Evolutionary conservation across 352 stramenopile species (phyloP).

Genomic region (Plasmopara muralis): DNA sequence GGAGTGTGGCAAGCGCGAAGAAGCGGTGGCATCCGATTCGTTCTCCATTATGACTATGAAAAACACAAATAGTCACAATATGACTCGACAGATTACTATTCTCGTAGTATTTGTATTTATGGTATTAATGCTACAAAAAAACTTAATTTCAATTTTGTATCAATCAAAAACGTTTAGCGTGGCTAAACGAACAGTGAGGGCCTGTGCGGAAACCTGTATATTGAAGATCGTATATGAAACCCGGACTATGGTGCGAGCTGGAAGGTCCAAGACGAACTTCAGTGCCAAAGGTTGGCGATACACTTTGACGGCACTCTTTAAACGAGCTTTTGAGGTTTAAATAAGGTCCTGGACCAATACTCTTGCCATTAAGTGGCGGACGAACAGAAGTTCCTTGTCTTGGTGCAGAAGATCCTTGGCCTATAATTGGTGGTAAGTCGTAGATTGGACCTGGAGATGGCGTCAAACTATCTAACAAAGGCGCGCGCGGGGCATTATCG

Average conservation of each 20-base stretch:
- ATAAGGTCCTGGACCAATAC: constrained; percentile 54
- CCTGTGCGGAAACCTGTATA: constrained; percentile 59
- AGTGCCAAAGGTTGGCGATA: constrained; percentile 68
- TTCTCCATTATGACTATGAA: constrained; percentile 6
- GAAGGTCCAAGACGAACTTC: constrained; percentile 40
- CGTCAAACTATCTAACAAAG: constrained; percentile 45
- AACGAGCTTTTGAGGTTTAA: constrained; percentile 53
- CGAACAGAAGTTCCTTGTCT: constrained; percentile 63
- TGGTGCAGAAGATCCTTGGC: constrained; percentile 28
- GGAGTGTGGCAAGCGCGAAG: constrained; percentile 3
- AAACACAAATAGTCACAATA: too few species aligned
- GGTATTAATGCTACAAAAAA: too few species aligned
- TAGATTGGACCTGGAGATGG: constrained; percentile 73
- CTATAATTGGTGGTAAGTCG: constrained; percentile 46
- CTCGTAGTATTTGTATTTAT: too few species aligned
- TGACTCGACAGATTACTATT: background rate
- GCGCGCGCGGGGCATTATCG: constrained; percentile 49
- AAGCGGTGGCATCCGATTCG: background rate
- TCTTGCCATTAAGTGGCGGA: constrained; percentile 44
- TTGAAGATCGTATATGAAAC: constrained; percentile 65
- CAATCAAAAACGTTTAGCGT: constrained; percentile 54
- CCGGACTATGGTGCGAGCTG: constrained; percentile 28
- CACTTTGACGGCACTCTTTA: constrained; percentile 31
- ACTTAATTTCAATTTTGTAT: too few species aligned
- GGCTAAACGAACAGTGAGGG: constrained; percentile 46